Base-by-base conservation (phyloP, 495 filamentous ascomycete genomes). In the Penicillium psychrofluorescens region DNA sequence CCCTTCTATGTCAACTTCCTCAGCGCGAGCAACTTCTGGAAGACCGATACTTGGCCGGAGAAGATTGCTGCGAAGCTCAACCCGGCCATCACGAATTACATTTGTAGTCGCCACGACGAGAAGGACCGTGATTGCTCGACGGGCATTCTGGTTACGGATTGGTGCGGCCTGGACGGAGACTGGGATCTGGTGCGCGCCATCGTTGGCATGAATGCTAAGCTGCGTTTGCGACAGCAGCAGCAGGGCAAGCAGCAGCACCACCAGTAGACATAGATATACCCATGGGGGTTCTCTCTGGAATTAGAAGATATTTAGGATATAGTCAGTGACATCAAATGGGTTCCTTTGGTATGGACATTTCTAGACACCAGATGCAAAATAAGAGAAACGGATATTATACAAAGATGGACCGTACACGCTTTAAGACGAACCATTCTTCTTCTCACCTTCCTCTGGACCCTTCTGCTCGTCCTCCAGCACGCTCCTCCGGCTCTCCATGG, bases 1-100 rank as follows among this genome's bases (percentile, higher is more conserved):
- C 90, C 89, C 1, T 77, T 97, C 50, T 95, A 81, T 47, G 66
- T 98, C 58, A 98, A 97, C 62, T 98, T 96, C 58, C 58, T 96
- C 44, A 88, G 76, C 37, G 92, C 81, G 1, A 88, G 83, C 58
- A 96, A 94, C 66, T 96, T 98, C 71, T 98, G 89, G 80, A 90
- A 84, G 51, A 66, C 82, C 0, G 79, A 80, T 41, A 95, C 86
- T 55, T 98, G 92, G 92, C 92, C 92, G 8, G 91, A 95, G 59
- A 85, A 77, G 66, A 84, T 97, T 55, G 90, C 91, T n/a, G 81
- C 79, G 29, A 91, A 87, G 71, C 70, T 95, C 14, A 98, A 98
- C 67, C 87, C 92, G n/a, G 84, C 81, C n/a, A 75, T 87, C 27
- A 75, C 87, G 34, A 81, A 88, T 40, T 87, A 84, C 65, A 62